These are phyloP conservation scores for Cyanodermella asteris DNA, from an alignment of 2,329 filamentous ascomycete genomes.

Conservation along the genomic window DNA sequence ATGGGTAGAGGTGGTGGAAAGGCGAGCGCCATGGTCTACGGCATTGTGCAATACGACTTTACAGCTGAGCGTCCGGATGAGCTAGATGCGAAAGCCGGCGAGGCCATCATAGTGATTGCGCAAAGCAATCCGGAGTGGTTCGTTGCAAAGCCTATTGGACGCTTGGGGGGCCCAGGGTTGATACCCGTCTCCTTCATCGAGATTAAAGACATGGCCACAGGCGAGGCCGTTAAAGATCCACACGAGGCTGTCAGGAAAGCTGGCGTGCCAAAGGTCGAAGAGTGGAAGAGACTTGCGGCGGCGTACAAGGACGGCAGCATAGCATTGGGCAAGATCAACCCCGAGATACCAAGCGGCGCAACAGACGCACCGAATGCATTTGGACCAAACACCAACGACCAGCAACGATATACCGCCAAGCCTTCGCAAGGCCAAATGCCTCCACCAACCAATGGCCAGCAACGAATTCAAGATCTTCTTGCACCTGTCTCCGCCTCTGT, in stretches of 20 bases:
- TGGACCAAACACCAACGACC: slow-evolving; percentile 19
- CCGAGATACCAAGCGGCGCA: slow-evolving; percentile 19
- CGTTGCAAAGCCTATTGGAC: slow-evolving; percentile 93
- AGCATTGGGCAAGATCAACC: slow-evolving; percentile 49
- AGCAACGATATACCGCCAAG: slow-evolving; percentile 20
- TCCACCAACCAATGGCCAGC: slow-evolving; percentile 19
- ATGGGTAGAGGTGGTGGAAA: slow-evolving; percentile 35
- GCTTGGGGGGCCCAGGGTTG: slow-evolving; percentile 81
- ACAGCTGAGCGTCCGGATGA: slow-evolving; percentile 88
- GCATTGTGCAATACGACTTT: slow-evolving; percentile 93
- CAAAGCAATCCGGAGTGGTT: slow-evolving; percentile 99
- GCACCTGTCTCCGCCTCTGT: slow-evolving; percentile 69
- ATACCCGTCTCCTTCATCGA: slow-evolving; percentile 96
- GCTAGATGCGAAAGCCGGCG: slow-evolving; percentile 79
- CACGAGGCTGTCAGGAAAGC: slow-evolving; percentile 69
- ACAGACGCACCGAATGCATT: slow-evolving; percentile 15
- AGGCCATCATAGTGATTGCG: slow-evolving; percentile 94
- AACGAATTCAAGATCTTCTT: slow-evolving; percentile 29
- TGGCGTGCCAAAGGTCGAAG: slow-evolving; percentile 83
- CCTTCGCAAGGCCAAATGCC: background rate
- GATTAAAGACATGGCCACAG: slow-evolving; percentile 80
- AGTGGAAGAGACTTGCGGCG: slow-evolving; percentile 99
- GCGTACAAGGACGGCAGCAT: slow-evolving; percentile 99
- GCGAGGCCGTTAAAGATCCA: slow-evolving; percentile 59
- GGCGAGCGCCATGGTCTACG: slow-evolving; percentile 95